These are phyloP conservation scores for Xylaria acuta DNA, from an alignment of 495 filamentous ascomycete genomes.

Conservation along the genomic window DNA sequence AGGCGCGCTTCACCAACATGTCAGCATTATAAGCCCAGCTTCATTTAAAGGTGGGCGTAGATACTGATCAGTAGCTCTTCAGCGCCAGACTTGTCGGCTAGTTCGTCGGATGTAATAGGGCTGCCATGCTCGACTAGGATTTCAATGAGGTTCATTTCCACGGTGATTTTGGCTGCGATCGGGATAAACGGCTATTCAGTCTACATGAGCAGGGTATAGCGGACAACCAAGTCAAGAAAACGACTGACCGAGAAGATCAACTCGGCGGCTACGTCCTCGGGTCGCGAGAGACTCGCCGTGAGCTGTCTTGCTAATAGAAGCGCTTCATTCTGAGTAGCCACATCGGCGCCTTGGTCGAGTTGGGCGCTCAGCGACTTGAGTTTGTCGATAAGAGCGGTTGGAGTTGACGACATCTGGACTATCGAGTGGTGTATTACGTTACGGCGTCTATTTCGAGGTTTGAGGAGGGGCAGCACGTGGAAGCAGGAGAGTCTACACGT, in stretches of 20 bases:
- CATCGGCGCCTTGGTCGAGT: not conserved
- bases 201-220: not conserved
- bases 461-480: not conserved
- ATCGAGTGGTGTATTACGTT: not conserved
- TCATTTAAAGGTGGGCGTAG: not conserved
- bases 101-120: slow-evolving; percentile 28
- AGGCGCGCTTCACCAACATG: slow-evolving; percentile 1
- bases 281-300: slow-evolving; percentile 9
- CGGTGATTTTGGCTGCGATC: slow-evolving; percentile 31
- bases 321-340: slow-evolving; percentile 1
- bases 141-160: slow-evolving; percentile 34
- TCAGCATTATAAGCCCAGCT: slow-evolving; percentile 4
- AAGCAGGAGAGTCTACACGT: not conserved
- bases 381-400: slow-evolving; percentile 10
- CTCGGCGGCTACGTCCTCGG: slow-evolving; percentile 16
- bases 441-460: not conserved
- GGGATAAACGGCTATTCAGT: slow-evolving; percentile 25
- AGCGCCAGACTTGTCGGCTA: slow-evolving; percentile 23
- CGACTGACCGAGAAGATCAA: slow-evolving; percentile 13
- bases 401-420: not conserved
- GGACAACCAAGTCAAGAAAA: not conserved
- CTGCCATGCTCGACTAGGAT: slow-evolving; percentile 22
- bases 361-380: slow-evolving; percentile 2
- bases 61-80: slow-evolving; percentile 32
- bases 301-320: slow-evolving; percentile 7